Conservation (phyloP, 1,284 basidiomycete genomes). For the Sporisorium iseilematis-ciliati region DNA sequence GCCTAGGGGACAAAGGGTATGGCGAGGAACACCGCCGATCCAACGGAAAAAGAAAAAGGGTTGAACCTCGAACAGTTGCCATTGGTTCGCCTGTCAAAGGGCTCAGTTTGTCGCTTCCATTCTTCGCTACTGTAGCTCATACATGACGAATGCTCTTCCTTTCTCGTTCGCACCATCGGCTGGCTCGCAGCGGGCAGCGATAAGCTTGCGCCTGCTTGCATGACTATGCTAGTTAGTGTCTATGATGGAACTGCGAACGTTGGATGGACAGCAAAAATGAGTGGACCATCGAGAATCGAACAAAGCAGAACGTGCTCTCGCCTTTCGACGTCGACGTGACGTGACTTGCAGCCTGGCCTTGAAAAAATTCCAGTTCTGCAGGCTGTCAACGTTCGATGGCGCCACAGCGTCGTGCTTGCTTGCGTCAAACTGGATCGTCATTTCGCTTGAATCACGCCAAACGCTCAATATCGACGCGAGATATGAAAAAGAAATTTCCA, state of each 20-base stretch:
- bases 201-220: background rate
- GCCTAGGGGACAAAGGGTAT: constrained; percentile 12
- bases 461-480: background rate
- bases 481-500: constrained; percentile 3
- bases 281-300: constrained; percentile 8
- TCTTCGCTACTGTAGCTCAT: background rate
- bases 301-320: constrained; percentile 19
- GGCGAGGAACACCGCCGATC: background rate
- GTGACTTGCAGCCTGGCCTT: background rate
- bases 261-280: background rate
- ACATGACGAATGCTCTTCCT: background rate
- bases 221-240: background rate
- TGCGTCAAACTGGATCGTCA: background rate
- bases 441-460: background rate
- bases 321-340: constrained; percentile 20
- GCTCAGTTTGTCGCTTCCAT: background rate
- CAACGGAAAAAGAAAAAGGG: constrained; percentile 7
- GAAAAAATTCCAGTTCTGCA: background rate
- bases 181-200: too few species aligned
- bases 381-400: background rate
- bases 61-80: constrained; percentile 16
- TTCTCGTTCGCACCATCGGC: too few species aligned
- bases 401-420: constrained; percentile 5
- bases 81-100: constrained; percentile 11
- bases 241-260: too few species aligned